Conservation (phyloP, 805 yeast species). For the Wickerhamiella australiensis region DNA sequence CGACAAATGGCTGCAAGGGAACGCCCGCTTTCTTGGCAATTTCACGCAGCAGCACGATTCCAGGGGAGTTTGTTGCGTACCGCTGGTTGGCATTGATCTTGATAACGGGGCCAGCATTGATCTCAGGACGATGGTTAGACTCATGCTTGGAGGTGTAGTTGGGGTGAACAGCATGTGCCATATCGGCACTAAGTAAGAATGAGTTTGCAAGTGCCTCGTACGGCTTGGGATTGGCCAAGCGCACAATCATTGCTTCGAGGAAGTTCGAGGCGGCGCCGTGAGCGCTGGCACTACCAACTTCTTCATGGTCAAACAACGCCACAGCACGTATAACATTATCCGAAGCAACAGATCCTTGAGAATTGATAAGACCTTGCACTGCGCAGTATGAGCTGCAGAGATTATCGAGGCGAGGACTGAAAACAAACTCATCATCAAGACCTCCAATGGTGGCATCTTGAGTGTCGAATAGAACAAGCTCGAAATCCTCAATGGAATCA, state of each 20-base stretch:
- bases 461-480: conserved; percentile 71
- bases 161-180: conserved; percentile 96
- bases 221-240: conserved; percentile 41
- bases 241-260: conserved; percentile 60
- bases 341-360: conserved; percentile 29
- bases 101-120: conserved; percentile 85
- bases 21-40: conserved; percentile 54
- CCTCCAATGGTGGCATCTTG: conserved; percentile 82
- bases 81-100: conserved; percentile 92
- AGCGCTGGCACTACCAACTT: conserved; percentile 83
- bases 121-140: conserved; percentile 58
- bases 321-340: conserved; percentile 50
- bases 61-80: conserved; percentile 87
- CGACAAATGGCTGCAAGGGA: conserved; percentile 91
- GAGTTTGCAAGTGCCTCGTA: conserved; percentile 40
- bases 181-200: conserved; percentile 82
- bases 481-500: conserved; percentile 75
- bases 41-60: conserved; percentile 63
- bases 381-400: conserved; percentile 80
- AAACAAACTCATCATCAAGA: conserved; percentile 75
- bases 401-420: conserved; percentile 85
- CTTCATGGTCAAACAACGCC: conserved; percentile 91
- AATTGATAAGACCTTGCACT: conserved; percentile 51
- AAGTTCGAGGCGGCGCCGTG: conserved; percentile 96
- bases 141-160: conserved; percentile 73